phyloP scores from a whole-genome alignment of 495 filamentous ascomycete species.

The Penicillium egyptiacum region DNA sequence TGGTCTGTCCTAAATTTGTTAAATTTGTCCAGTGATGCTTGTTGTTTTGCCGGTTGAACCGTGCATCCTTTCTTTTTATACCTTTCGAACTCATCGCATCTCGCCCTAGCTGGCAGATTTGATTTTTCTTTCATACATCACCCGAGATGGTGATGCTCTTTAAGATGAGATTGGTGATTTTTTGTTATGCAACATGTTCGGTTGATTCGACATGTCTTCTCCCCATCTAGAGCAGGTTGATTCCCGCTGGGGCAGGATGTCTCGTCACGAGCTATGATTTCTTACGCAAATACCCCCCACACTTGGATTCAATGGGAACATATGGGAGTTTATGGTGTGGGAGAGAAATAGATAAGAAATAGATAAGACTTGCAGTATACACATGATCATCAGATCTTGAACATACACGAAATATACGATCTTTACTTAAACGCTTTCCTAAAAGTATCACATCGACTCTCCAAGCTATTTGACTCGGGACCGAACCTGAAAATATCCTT shows the following conservation, averaged over 20 bases:
- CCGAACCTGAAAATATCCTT: too few species aligned
- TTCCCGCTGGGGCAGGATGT: conserved; percentile 26
- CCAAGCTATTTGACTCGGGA: background rate
- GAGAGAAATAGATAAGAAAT: conserved; percentile 17
- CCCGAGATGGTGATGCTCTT: conserved; percentile 23
- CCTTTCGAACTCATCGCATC: conserved; percentile 14
- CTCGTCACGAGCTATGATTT: conserved; percentile 32
- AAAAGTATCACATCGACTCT: too few species aligned
- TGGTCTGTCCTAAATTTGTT: conserved; percentile 31
- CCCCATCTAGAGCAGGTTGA: conserved; percentile 17
- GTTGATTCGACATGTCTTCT: conserved; percentile 35
- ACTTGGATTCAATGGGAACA: conserved; percentile 12
- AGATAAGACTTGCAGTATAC: conserved; percentile 19
- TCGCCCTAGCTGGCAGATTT: conserved; percentile 15
- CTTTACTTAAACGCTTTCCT: background rate
- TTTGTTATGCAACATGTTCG: conserved; percentile 28
- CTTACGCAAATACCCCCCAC: conserved; percentile 28
- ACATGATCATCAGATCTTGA: conserved; percentile 11
- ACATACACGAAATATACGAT: conserved; percentile 7
- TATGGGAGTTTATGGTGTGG: conserved; percentile 17
- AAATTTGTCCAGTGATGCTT: conserved; percentile 7
- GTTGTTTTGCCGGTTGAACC: conserved; percentile 30
- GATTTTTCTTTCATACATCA: conserved; percentile 21
- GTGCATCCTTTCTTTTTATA: conserved; percentile 24
- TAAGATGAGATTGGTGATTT: conserved; percentile 16